These are phyloP conservation scores for Pterulicium gracile DNA, from an alignment of 1,284 basidiomycete species.

Conservation along the genomic window DNA sequence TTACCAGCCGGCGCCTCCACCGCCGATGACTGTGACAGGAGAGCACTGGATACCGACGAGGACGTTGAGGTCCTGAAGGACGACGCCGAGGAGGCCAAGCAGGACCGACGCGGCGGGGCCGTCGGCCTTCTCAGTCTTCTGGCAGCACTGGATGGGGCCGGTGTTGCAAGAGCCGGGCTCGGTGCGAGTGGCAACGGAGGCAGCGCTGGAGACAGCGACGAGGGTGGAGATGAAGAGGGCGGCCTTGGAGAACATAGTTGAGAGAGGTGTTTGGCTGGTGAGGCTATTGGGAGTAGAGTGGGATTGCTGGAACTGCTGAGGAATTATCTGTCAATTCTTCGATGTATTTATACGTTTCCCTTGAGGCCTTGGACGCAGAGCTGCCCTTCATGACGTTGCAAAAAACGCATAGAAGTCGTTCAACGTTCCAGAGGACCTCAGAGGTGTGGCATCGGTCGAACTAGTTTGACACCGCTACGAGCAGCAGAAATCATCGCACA, in stretches of 20 bases:
- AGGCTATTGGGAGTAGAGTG: too few species aligned
- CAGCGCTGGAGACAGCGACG: conserved; percentile 15
- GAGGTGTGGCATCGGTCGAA: not conserved
- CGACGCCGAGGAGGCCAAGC: not conserved
- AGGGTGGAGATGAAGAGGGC: conserved; percentile 14
- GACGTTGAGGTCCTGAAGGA: conserved; percentile 1
- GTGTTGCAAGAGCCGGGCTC: conserved; percentile 17
- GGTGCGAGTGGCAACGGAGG: not conserved
- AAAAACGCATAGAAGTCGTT: not conserved
- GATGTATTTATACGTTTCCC: conserved; percentile 7
- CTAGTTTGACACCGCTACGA: not conserved
- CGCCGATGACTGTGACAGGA: conserved; percentile 1
- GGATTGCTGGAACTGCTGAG: not conserved
- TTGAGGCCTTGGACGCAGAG: conserved; percentile 5
- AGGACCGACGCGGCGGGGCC: not conserved
- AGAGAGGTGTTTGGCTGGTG: not conserved
- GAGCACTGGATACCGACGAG: conserved; percentile 1
- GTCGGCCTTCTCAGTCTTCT: not conserved
- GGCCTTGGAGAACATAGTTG: conserved; percentile 18
- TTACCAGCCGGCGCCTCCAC: not conserved
- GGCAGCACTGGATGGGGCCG: conserved; percentile 11
- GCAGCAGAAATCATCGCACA: too few species aligned
- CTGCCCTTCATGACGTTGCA: not conserved
- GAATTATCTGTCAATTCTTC: conserved; percentile 1
- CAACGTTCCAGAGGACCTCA: not conserved